Evolutionary conservation across 2,329 filamentous ascomycete species (phyloP), one percentile per base, ranked within the genome.

Genomic region (Talaromyces sp.): DNA sequence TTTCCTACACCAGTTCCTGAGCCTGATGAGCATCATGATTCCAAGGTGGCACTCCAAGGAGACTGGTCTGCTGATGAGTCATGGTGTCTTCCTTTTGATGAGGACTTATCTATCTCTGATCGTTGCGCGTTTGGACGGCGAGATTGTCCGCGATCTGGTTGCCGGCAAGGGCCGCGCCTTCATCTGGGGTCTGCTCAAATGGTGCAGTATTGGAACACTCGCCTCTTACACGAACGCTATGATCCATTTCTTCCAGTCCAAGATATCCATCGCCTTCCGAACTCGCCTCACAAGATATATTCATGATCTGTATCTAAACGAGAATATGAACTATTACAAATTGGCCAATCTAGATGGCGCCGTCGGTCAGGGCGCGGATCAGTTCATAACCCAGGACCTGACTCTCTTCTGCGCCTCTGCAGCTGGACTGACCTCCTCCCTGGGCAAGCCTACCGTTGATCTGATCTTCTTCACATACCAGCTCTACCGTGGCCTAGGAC

Each of bases 381-480:
- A 99, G 71, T 98, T 93, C 76, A 98, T 99, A 71, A 98, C 95
- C 0, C 93, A 98, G 73, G 95, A 99, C 74, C 82, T 99, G 33
- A 98, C 95, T 0, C 82, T 96, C 0, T 99, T 99, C 79, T 99
- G 96, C 73, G 90, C 91, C 11, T 88, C 93, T 3, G 93, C 95
- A 1, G 93, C 95, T 17, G 91, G 92, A 25, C 80, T 99, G 5
- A 99, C 98, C 78, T 98, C 95, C 1, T 97, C 93, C 0, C 82
- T 99, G 3, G 95, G 95, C n/a, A 99, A 99, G 75, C 95, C 95
- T 0, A 87, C 97, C 66, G 91, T 99, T n/a, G 95, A 99, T 73
- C 82, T 99, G 2, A 91, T 93, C 67, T 95, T 98, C 54, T 99
- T 99, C 82, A 99, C 96, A 77, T 99, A 96, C 74, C 95, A 99